Base-by-base conservation (phyloP, 257 asterid species). In the Oldenlandia corymbosa region DNA sequence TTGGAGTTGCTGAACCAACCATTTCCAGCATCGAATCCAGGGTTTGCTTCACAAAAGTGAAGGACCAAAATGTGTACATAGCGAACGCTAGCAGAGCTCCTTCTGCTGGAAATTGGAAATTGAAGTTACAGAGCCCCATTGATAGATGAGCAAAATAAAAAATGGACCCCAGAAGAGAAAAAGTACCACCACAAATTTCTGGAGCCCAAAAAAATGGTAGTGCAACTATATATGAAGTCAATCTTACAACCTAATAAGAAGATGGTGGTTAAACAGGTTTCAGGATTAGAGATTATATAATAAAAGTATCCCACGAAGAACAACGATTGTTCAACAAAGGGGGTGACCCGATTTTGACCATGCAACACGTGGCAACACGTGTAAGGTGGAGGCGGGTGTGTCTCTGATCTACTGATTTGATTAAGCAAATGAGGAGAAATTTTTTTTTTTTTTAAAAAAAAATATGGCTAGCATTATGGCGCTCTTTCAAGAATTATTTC, bases 61-160 rank as follows among this genome's bases (percentile, higher is more conserved):
- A 67, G 18, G 84, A 80, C 57, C 71, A 53, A 17, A 77, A 74
- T 0, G 83, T 72, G 81, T 82, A 80, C 69, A 82, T 75, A 47
- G 75, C 73, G 1, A 84, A 70, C 69, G 74, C 42, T 0, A 78
- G 84, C 8, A 80, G 64, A 60, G 80, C 76, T 1, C 95, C 95
- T 41, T 80, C 84, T 7, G 68, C 76, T 10, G 84, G 79, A 71
- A 77, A 27, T 1, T 75, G 75, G 60, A 84, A 57, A 39, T 57
- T 10, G 6, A 57, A 76, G 74, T 49, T 71, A 0, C 79, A 70
- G 1, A 80, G 57, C 21, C 87, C 85, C 88, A 79, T 83, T 7
- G 24, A 5, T 20, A 5, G n/a, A 28, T 24, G 58, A 20, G 7
- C 37, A 4, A 34, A 34, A 34, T 34, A 34, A n/a, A n/a, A n/a